Evolutionary conservation across 192 early-diverging fungal species (phyloP).

Genomic region (Gonapodya prolifera): DNA sequence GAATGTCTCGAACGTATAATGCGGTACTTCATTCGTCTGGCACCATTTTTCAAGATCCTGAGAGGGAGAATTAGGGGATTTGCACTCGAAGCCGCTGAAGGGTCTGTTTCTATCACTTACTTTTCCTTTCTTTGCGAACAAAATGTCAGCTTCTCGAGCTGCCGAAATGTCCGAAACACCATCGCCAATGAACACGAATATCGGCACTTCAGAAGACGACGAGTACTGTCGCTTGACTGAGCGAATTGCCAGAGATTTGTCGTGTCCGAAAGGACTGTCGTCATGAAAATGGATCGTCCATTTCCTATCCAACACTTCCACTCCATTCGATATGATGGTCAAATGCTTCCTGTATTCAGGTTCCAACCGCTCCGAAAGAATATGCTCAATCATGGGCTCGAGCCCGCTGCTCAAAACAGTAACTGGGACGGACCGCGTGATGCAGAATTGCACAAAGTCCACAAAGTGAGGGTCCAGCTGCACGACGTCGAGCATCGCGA

Average conservation of each 20-base stretch:
- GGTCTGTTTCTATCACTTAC: too few species aligned
- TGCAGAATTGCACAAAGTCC: background rate
- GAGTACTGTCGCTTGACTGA: background rate
- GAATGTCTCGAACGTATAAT: background rate
- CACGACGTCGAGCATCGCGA: slow-evolving; percentile 19
- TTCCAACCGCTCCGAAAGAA: background rate
- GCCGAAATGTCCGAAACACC: slow-evolving; percentile 66
- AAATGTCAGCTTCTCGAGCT: slow-evolving; percentile 55
- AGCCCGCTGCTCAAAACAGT: background rate
- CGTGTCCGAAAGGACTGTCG: slow-evolving; percentile 41
- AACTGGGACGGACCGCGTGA: background rate
- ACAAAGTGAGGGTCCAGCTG: background rate
- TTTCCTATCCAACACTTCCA: background rate
- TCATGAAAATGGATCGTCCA: background rate
- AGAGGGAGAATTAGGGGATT: too few species aligned
- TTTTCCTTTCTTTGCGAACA: slow-evolving; percentile 60
- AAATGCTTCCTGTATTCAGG: background rate
- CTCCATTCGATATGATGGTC: background rate
- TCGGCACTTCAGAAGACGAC: slow-evolving; percentile 14
- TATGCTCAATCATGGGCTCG: background rate
- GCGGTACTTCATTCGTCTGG: background rate
- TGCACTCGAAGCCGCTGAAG: too few species aligned
- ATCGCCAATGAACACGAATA: slow-evolving; percentile 65
- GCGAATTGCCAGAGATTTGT: slow-evolving; percentile 33
- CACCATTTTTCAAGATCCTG: background rate